These are phyloP conservation scores for Lipomyces kockii DNA, from an alignment of 805 yeast genomes.

Conservation along the genomic window DNA sequence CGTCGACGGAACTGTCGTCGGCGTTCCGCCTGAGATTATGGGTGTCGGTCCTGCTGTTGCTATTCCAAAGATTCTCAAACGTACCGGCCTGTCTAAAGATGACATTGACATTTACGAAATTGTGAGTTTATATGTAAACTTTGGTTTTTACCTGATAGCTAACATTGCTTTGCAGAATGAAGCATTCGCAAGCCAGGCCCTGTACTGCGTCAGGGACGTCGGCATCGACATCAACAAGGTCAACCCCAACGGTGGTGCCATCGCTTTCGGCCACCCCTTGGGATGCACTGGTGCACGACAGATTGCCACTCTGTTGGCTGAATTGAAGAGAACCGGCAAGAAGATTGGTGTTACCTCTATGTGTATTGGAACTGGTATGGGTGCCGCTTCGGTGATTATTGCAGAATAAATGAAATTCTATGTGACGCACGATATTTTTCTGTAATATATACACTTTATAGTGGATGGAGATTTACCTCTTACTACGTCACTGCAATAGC, in stretches of 20 bases:
- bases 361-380: conserved; percentile 99
- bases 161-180: conserved; percentile 50
- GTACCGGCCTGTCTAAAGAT: conserved; percentile 59
- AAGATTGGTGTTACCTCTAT: conserved; percentile 85
- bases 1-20: conserved; percentile 77
- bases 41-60: conserved; percentile 98
- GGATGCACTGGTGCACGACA: conserved; percentile 94
- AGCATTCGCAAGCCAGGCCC: conserved; percentile 95
- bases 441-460: background rate
- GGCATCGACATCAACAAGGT: conserved; percentile 73
- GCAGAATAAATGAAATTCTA: conserved; percentile 59
- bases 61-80: conserved; percentile 78
- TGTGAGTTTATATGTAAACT: conserved; percentile 16
- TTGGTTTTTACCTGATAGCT: background rate
- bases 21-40: conserved; percentile 97
- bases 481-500: background rate
- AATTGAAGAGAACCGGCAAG: conserved; percentile 71
- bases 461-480: background rate
- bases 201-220: conserved; percentile 69
- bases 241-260: conserved; percentile 95
- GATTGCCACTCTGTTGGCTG: conserved; percentile 83
- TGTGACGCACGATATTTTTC: background rate
- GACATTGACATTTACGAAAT: conserved; percentile 83
- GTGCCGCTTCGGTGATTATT: conserved; percentile 88
- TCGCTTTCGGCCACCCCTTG: conserved; percentile 93